Base-by-base conservation (phyloP, 1,139 yeast genomes). In the Lodderomyces parapsilosis region DNA sequence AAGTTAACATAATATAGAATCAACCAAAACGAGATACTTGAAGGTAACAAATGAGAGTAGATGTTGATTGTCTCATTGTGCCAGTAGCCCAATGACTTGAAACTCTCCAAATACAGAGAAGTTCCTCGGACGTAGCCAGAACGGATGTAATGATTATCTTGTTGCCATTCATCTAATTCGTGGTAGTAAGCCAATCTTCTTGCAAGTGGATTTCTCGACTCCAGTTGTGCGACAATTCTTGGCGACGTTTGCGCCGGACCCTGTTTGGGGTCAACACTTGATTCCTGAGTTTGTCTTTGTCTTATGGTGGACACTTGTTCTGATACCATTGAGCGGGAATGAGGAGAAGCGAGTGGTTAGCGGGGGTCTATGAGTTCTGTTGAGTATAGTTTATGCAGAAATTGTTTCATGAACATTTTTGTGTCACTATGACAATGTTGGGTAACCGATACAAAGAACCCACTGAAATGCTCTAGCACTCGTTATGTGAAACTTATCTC, bases 31-130 rank as follows among this genome's bases (percentile, higher is more conserved):
- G 74, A 57, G 1, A 71, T 50, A 4, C 73, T 42, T 0, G 86
- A 81, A 0, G 97, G 97, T 1, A 89, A 28, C 43, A 90, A 65
- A 58, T 90, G 98, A 1, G 93, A 70, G 63, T 87, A 85, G 32
- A 91, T 85, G 58, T 91, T 90, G 38, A 87, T 81, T 0, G 95
- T 69, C 59, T 90, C 97, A 55, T 90, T 90, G 62, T 90, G 96
- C n/a, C 87, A 49, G 51, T 83, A 86, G 15, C 76, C 60, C 34
- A 90, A 65, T 4, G 93, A 81, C 20, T 65, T 55, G 8, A 83
- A 51, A 48, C 89, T 81, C 36, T 63, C 67, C 28, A 46, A 49
- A 43, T 69, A 74, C 42, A 87, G 82, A 38, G 66, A 60, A 0
- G 95, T 84, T 45, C 81, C 87, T 37, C 68, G 72, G n/a, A 90